Evolutionary conservation across 345 rosid species (phyloP).

Genomic region (Firmiana major): DNA sequence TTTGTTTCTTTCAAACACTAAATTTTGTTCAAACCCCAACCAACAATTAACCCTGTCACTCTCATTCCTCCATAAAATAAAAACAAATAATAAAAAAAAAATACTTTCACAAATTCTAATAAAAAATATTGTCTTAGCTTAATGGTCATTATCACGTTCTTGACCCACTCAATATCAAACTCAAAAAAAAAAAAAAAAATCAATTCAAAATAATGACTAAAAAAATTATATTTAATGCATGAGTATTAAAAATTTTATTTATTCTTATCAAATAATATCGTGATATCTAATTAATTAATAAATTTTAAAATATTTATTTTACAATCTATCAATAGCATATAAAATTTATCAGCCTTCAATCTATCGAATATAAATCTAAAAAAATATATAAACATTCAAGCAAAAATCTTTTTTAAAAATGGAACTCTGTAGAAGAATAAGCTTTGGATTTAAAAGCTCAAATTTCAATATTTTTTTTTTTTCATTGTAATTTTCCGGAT

Average conservation of each 20-base stretch:
- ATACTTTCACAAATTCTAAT: neutral
- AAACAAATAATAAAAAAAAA: neutral
- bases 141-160: neutral
- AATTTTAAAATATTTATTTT: too few relatives aligned
- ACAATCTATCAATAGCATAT: too few relatives aligned
- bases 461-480: neutral
- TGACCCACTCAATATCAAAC: neutral
- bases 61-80: neutral
- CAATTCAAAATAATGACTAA: neutral
- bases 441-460: slow-evolving; percentile 6
- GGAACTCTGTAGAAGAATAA: neutral
- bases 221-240: neutral
- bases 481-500: neutral
- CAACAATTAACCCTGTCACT: neutral
- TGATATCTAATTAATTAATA: too few relatives aligned
- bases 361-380: too few relatives aligned
- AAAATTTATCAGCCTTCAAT: too few relatives aligned
- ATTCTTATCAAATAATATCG: too few relatives aligned
- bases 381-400: neutral
- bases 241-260: too few relatives aligned
- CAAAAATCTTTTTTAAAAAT: neutral
- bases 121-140: neutral
- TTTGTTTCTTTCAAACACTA: neutral
- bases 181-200: neutral
- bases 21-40: slow-evolving; percentile 1